A percentile compares a stretch with the other conserved stretches of the same genome.
phyloP scores from a whole-genome alignment of 192 early-diverging fungal genomes.

The Backusella luteola region DNA sequence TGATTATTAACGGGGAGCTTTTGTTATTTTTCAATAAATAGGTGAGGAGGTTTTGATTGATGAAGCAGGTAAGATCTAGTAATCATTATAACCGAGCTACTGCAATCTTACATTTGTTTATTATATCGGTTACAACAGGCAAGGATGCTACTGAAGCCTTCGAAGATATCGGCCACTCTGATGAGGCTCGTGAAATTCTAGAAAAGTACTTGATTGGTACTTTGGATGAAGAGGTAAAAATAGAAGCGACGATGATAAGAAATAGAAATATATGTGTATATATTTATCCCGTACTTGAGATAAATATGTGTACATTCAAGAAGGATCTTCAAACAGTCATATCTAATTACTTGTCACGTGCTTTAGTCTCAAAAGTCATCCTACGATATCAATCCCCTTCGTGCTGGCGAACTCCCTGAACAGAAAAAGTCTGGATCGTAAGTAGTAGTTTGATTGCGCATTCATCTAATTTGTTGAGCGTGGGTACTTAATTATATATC shows the following conservation, averaged over 20 bases:
- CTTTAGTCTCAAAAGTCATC: not conserved
- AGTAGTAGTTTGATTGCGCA: slow-evolving; percentile 3
- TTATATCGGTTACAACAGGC: slow-evolving; percentile 41
- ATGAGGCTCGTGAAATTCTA: slow-evolving; percentile 86
- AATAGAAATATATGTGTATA: not conserved
- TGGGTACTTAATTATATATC: not conserved
- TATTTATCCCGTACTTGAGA: not conserved
- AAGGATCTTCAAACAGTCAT: not conserved
- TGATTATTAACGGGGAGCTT: not conserved
- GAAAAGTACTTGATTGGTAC: slow-evolving; percentile 35
- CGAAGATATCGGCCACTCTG: slow-evolving; percentile 95
- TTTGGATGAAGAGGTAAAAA: slow-evolving; percentile 34
- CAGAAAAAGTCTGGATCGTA: slow-evolving; percentile 26
- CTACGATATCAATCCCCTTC: slow-evolving; percentile 13
- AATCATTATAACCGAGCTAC: not conserved
- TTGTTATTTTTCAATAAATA: slow-evolving; percentile 2
- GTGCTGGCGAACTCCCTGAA: slow-evolving; percentile 32
- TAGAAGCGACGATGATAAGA: not conserved
- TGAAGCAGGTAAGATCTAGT: slow-evolving; percentile 64
- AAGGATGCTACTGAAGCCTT: slow-evolving; percentile 88
- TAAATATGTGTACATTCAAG: not conserved
- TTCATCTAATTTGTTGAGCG: not conserved
- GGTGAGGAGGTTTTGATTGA: slow-evolving; percentile 95
- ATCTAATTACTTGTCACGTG: not conserved
- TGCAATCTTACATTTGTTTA: not conserved